These are phyloP conservation scores for Coniferiporia weirii DNA, from an alignment of 1,284 basidiomycete genomes.

Conservation along the genomic window DNA sequence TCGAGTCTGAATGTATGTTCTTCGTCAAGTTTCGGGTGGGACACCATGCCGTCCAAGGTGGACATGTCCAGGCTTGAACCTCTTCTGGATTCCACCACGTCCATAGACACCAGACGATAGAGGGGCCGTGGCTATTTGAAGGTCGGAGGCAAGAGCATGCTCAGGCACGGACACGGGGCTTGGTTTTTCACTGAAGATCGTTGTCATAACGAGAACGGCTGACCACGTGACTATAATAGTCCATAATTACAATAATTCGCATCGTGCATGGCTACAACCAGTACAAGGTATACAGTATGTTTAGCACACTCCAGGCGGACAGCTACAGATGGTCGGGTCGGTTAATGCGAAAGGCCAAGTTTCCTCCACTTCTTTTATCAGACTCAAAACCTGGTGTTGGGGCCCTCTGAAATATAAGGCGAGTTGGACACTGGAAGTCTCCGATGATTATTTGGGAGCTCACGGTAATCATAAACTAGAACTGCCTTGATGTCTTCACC, in stretches of 20 bases:
- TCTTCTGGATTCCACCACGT: not conserved
- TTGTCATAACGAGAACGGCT: too few species aligned
- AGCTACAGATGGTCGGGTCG: too few species aligned
- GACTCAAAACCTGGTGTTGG: slow-evolving; percentile 6
- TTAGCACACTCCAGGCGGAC: too few species aligned
- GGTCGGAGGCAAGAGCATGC: too few species aligned
- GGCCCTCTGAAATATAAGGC: slow-evolving; percentile 5
- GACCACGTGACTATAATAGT: too few species aligned
- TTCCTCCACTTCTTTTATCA: not conserved
- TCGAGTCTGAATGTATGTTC: not conserved
- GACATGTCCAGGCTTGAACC: not conserved
- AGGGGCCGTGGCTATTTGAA: too few species aligned
- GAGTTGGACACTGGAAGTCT: not conserved
- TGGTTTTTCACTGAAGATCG: too few species aligned
- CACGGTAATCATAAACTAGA: slow-evolving; percentile 65
- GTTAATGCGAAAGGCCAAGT: not conserved
- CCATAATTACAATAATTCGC: too few species aligned
- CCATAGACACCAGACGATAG: too few species aligned
- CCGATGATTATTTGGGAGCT: not conserved
- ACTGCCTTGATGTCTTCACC: slow-evolving; percentile 53
- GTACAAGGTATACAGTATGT: too few species aligned
- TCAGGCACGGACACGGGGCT: too few species aligned
- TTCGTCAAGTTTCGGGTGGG: slow-evolving; percentile 5
- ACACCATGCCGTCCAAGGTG: not conserved
- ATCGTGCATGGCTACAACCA: too few species aligned